These are phyloP conservation scores for Ascochyta fabae DNA, from an alignment of 2,329 filamentous ascomycete species.

Conservation along the genomic window DNA sequence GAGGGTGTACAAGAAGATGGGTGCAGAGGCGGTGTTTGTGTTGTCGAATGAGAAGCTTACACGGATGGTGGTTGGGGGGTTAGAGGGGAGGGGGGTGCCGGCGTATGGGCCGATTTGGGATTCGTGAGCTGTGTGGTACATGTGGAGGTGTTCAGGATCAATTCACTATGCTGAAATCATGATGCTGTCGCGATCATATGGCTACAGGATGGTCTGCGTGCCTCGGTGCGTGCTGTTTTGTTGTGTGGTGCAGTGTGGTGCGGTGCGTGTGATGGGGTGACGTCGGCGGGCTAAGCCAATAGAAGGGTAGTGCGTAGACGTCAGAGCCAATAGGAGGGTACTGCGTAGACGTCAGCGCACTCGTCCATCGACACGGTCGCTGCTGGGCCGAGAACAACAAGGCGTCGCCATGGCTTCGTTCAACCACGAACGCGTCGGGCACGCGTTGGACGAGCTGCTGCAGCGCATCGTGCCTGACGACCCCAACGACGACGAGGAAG, in stretches of 20 bases:
- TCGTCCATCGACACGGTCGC: slow-evolving; percentile 7
- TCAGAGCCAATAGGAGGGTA: too few species aligned
- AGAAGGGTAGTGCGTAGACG: too few species aligned
- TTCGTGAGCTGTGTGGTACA: slow-evolving; percentile 49
- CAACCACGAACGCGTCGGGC: slow-evolving; percentile 69
- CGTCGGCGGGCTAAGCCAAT: too few species aligned
- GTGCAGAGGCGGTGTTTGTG: slow-evolving; percentile 73
- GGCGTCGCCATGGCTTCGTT: slow-evolving; percentile 43
- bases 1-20: slow-evolving; percentile 54
- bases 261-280: too few species aligned
- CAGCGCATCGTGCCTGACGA: slow-evolving; percentile 73
- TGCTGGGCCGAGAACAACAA: slow-evolving; percentile 16
- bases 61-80: slow-evolving; percentile 69
- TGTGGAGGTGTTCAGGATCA: too few species aligned
- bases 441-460: slow-evolving; percentile 80
- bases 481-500: slow-evolving; percentile 70
- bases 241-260: too few species aligned
- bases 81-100: slow-evolving; percentile 69
- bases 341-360: too few species aligned
- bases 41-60: slow-evolving; percentile 75
- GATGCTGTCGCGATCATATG: too few species aligned
- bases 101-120: slow-evolving; percentile 80
- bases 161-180: too few species aligned
- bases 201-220: too few species aligned
- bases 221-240: too few species aligned